Evolutionary conservation across 768 basidiomycete species (phyloP).

Genomic region (Lentinus tigrinus): DNA sequence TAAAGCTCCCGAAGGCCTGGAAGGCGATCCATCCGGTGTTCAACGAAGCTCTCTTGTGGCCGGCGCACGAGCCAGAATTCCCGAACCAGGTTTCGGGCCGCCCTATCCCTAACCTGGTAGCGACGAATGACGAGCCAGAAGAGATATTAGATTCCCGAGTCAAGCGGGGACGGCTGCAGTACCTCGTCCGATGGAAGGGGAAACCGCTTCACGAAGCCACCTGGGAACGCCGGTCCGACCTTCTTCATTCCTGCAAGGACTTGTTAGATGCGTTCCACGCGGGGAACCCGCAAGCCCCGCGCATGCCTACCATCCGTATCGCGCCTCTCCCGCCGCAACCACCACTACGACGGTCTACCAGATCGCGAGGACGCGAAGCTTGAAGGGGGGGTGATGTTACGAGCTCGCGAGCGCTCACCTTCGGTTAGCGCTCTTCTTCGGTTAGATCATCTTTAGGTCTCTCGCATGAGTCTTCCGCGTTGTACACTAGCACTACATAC

Average conservation of each 20-base stretch:
- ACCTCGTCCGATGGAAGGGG: slow-evolving; percentile 30
- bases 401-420: too few species aligned
- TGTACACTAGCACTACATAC: too few species aligned
- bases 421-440: too few species aligned
- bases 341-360: background rate
- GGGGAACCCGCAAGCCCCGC: slow-evolving; percentile 9
- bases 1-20: slow-evolving; percentile 26
- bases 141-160: slow-evolving; percentile 21
- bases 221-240: slow-evolving; percentile 14
- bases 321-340: background rate
- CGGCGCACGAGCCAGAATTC: slow-evolving; percentile 13
- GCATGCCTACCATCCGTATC: slow-evolving; percentile 2
- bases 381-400: slow-evolving; percentile 1
- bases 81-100: slow-evolving; percentile 11
- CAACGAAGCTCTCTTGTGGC: slow-evolving; percentile 4
- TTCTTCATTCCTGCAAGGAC: background rate
- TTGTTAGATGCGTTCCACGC: slow-evolving; percentile 8
- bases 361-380: slow-evolving; percentile 4
- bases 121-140: slow-evolving; percentile 26
- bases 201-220: slow-evolving; percentile 14
- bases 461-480: too few species aligned
- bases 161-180: slow-evolving; percentile 13
- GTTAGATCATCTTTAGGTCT: too few species aligned
- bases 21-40: slow-evolving; percentile 28
- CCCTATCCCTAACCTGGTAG: slow-evolving; percentile 8